These are phyloP conservation scores for Niebla homalea DNA, from an alignment of 495 filamentous ascomycete genomes.

Conservation along the genomic window DNA sequence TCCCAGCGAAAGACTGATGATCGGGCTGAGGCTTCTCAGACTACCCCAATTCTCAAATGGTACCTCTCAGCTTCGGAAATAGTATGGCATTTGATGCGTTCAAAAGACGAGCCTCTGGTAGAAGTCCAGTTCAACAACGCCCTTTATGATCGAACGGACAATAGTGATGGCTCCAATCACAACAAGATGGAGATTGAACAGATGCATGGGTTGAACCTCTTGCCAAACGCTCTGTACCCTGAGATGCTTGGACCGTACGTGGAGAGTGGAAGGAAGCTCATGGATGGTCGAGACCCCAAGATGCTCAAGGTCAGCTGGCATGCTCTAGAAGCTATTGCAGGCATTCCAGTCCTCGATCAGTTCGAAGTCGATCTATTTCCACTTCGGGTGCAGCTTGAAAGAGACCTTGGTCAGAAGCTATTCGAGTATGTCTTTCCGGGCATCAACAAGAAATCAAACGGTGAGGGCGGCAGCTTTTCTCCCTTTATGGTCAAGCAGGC, in stretches of 20 bases:
- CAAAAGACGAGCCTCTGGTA: constrained; percentile 73
- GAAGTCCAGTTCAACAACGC: constrained; percentile 87
- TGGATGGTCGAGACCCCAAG: constrained; percentile 41
- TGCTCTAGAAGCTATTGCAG: constrained; percentile 95
- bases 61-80: constrained; percentile 84
- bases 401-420: constrained; percentile 80
- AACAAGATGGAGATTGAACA: constrained; percentile 78
- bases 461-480: constrained; percentile 51
- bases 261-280: constrained; percentile 39
- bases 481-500: constrained; percentile 76
- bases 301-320: constrained; percentile 94
- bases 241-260: constrained; percentile 86
- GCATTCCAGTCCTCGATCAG: constrained; percentile 92
- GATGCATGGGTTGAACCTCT: constrained; percentile 73
- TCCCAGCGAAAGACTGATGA: constrained; percentile 80
- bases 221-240: constrained; percentile 84
- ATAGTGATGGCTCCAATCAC: constrained; percentile 89
- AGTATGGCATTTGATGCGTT: constrained; percentile 88
- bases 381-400: constrained; percentile 86
- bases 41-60: constrained; percentile 72
- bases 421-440: constrained; percentile 98
- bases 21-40: constrained; percentile 42
- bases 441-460: constrained; percentile 42
- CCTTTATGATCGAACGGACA: constrained; percentile 85
- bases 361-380: constrained; percentile 93